These are phyloP conservation scores for Lactuca sativa DNA, from an alignment of 129 eudicot genomes.

Conservation along the genomic window DNA sequence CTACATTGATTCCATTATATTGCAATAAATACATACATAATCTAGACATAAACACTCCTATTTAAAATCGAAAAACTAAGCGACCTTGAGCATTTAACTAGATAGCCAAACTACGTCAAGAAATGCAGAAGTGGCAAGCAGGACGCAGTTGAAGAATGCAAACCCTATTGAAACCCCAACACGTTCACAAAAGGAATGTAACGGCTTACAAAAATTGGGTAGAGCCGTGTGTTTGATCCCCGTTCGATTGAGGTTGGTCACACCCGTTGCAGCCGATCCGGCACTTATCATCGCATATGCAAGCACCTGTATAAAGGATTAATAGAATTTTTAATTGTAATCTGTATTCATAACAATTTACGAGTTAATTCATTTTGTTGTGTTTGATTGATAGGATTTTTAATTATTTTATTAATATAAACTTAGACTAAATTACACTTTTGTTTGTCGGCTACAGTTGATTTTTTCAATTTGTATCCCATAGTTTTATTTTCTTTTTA, in stretches of 20 bases:
- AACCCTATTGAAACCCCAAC: conserved; percentile 76
- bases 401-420: too few relatives aligned
- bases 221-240: conserved; percentile 67
- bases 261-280: conserved; percentile 87
- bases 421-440: too few relatives aligned
- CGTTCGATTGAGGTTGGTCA: conserved; percentile 73
- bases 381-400: too few relatives aligned
- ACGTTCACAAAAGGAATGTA: conserved; percentile 61
- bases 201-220: conserved; percentile 81
- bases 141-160: conserved; percentile 68
- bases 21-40: conserved; percentile 6
- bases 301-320: conserved; percentile 51
- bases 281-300: conserved; percentile 80
- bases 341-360: too few relatives aligned
- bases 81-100: conserved; percentile 25
- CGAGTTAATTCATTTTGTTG: too few relatives aligned
- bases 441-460: too few relatives aligned
- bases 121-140: conserved; percentile 60
- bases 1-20: conserved; percentile 15
- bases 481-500: too few relatives aligned
- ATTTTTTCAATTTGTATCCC: neutral
- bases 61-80: neutral
- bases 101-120: conserved; percentile 71
- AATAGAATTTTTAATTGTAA: too few relatives aligned
- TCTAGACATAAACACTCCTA: conserved; percentile 6